Evolutionary conservation across 2,329 filamentous ascomycete genomes (phyloP), one percentile per base, ranked within the genome.

Genomic region (Fonsecaea nubica): DNA sequence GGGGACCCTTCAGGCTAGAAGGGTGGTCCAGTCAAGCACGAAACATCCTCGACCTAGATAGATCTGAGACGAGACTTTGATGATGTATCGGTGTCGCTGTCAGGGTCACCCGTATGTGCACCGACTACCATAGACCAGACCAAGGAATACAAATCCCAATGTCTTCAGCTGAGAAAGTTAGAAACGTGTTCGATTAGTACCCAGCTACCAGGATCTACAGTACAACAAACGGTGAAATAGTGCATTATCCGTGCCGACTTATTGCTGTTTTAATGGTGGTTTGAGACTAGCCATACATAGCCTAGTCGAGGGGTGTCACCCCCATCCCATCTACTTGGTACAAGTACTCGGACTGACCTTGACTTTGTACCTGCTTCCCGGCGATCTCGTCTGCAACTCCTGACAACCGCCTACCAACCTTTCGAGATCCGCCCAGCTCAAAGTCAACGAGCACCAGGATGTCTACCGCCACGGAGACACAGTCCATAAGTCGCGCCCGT

Each of bases 401-500:
- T 50, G 45, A 12, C 15, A 10, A 18, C 25, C 12, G 45, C 25
- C 45, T 25, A 13, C 18, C 45, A 50, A 25, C 18, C 3, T 25
- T 25, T 50, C 21, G 18, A 30, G 42, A 30, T 30, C 45, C 10
- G 45, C 45, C 21, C 9, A 50, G 45, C 45, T 50, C 45, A 50
- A 18, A 30, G 8, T 50, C 6, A 21, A 12, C n/a, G 45, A 50
- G 45, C 45, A 50, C 8, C 12, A 50, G 45, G 25, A 70, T 70
- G 68, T 66, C 68, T 2, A 70, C 68, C 7, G 50, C 63, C 12
- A 70, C 65, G 45, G 68, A 70, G 38, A 70, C 63, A 3, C 60
- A 64, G 58, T 68, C 68, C 38, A 25, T 64, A 35, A 58, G 54
- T 53, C 32, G 59, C 56, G 40, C 55, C 21, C 62, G 50, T 58